Conservation (phyloP, 768 basidiomycete species). For the Tubosaeta sp. region DNA sequence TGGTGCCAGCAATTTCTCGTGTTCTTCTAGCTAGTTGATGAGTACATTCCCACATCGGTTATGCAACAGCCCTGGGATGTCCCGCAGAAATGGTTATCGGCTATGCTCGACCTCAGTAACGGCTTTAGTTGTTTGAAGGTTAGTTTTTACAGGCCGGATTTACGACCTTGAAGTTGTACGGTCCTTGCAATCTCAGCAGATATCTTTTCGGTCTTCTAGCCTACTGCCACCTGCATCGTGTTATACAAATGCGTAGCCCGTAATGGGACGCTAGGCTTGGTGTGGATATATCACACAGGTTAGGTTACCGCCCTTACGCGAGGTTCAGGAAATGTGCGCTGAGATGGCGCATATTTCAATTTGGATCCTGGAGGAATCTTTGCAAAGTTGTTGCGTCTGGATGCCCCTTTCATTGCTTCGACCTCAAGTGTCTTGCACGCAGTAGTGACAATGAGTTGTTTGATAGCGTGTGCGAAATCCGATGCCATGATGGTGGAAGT, state of each 20-base stretch:
- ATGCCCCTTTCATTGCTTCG: too few species aligned
- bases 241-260: not conserved
- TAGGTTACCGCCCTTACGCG: not conserved
- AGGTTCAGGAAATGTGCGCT: not conserved
- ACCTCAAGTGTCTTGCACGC: too few species aligned
- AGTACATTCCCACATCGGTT: too few species aligned
- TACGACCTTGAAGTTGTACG: not conserved
- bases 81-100: conserved; percentile 15
- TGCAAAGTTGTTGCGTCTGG: not conserved
- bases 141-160: conserved; percentile 5
- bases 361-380: not conserved
- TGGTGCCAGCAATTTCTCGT: conserved; percentile 4
- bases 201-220: not conserved
- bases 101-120: conserved; percentile 11
- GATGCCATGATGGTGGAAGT: too few species aligned
- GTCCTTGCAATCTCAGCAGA: not conserved
- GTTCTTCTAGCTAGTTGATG: not conserved
- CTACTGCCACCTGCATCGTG: not conserved
- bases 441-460: too few species aligned
- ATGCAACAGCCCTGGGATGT: too few species aligned
- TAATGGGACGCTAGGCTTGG: not conserved
- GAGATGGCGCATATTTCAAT: not conserved
- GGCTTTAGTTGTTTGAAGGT: conserved; percentile 2
- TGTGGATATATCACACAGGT: not conserved
- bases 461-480: too few species aligned